These are phyloP conservation scores for Schizosaccharomyces cryophilus DNA, from an alignment of 805 yeast species.

Conservation along the genomic window DNA sequence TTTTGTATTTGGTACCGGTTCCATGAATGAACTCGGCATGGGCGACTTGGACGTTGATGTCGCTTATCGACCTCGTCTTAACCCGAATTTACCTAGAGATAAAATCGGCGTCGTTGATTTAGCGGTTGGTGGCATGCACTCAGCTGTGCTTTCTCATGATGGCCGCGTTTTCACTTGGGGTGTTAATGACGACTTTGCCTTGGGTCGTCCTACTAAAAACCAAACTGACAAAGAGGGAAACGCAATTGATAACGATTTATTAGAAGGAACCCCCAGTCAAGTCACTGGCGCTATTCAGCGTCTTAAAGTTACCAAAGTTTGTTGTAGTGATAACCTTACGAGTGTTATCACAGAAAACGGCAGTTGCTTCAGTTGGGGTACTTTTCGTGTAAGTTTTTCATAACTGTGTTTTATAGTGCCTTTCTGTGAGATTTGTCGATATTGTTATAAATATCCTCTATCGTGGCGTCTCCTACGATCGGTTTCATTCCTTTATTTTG, in stretches of 20 bases:
- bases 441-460: too few species aligned
- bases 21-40: constrained; percentile 93
- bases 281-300: constrained; percentile 34
- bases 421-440: too few species aligned
- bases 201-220: constrained; percentile 63
- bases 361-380: constrained; percentile 92
- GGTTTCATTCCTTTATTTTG: too few species aligned
- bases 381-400: constrained; percentile 23
- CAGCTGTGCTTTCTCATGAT: constrained; percentile 50
- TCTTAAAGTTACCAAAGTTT: constrained; percentile 44
- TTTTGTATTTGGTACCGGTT: constrained; percentile 88
- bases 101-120: constrained; percentile 54
- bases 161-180: constrained; percentile 97
- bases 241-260: constrained; percentile 32
- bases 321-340: constrained; percentile 80
- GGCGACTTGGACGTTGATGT: constrained; percentile 86
- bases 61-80: constrained; percentile 85
- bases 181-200: constrained; percentile 70
- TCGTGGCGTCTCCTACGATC: too few species aligned
- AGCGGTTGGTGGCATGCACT: constrained; percentile 93
- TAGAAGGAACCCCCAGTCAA: constrained; percentile 64
- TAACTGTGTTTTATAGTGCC: too few species aligned
- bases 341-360: constrained; percentile 61
- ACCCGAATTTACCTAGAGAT: constrained; percentile 42
- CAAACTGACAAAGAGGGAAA: constrained; percentile 39